Base-by-base conservation (phyloP, 1,284 basidiomycete species). In the Marasmius oreades region DNA sequence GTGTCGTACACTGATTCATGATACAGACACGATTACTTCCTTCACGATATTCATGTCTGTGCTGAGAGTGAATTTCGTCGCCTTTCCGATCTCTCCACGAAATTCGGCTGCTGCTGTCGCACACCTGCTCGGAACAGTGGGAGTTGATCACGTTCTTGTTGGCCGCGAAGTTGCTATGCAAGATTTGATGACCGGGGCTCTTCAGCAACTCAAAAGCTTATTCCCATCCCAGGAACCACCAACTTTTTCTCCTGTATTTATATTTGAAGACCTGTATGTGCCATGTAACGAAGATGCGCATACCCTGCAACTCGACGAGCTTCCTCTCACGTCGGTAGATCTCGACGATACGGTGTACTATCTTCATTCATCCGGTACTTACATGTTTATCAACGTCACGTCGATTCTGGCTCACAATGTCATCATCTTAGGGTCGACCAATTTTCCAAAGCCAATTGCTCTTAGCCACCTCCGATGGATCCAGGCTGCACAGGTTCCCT, bases 291-390 rank as follows among this genome's bases (percentile, higher is more conserved):
- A 52, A 22, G 20, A 47, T 11, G 36, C 36, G n/a, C 36, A 12
- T n/a, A 37, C 2, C 5, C 36, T 37, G 5, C 39, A 39, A 22
- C 50, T 53, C 23, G 51, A 55, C 20, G 26, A 28, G 39, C 12
- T 61, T n/a, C 63, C 61, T 3, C 55, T 51, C 28, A 51, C 56
- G 33, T 51, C 43, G 46, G 47, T 39, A 23, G 53, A 55, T 3
- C 46, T n/a, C n/a, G n/a, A 59, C 37, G 52, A 48, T 7, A 33
- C 62, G 7, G 62, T 67, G n/a, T 42, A 66, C 26, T 54, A 60
- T 37, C 45, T 60, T 20, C 70, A 72, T 56, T 73, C 70, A 0
- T 69, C 67, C 8, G 69, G 70, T 67, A 50, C 14, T 63, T 47
- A 0, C 5, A 3, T 36, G 5, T 26, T 20, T n/a, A 5, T 42